These are phyloP conservation scores for Capillidium heterosporum DNA, from an alignment of 371 early-diverging fungal genomes.

Conservation along the genomic window DNA sequence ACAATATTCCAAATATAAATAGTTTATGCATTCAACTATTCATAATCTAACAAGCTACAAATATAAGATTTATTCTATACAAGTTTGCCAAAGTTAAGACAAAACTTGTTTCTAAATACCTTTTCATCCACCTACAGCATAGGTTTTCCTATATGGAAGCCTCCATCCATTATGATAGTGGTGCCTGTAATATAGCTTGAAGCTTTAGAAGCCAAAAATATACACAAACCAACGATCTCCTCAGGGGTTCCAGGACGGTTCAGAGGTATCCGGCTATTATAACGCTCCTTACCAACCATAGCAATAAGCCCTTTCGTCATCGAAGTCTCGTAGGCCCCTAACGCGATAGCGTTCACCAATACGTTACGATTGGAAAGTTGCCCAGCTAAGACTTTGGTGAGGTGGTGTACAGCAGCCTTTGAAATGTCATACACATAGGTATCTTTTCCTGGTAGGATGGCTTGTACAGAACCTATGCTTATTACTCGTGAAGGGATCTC, in stretches of 20 bases:
- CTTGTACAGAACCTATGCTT: constrained; percentile 76
- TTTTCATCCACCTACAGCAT: background rate
- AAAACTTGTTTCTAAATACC: too few relatives aligned
- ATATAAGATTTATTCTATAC: too few relatives aligned
- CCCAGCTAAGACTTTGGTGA: constrained; percentile 47
- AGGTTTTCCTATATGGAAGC: constrained; percentile 14
- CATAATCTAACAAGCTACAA: too few relatives aligned
- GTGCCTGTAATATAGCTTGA: constrained; percentile 68
- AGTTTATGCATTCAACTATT: too few relatives aligned
- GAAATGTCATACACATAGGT: constrained; percentile 61
- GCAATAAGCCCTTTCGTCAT: constrained; percentile 50
- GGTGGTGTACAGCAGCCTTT: constrained; percentile 63
- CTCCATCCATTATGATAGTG: constrained; percentile 69
- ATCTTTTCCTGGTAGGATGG: constrained; percentile 33
- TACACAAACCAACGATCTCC: constrained; percentile 72
- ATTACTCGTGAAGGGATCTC: constrained; percentile 44
- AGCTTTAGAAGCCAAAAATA: constrained; percentile 55
- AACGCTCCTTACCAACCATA: background rate
- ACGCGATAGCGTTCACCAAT: constrained; percentile 81
- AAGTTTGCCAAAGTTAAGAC: too few relatives aligned
- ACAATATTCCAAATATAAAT: too few relatives aligned
- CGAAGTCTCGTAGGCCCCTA: constrained; percentile 73
- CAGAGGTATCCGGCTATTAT: constrained; percentile 24
- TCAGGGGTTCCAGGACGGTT: constrained; percentile 63
- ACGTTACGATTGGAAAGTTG: constrained; percentile 43